Base-by-base conservation (phyloP, 2,329 filamentous ascomycete species). In the Fusarium sp. region DNA sequence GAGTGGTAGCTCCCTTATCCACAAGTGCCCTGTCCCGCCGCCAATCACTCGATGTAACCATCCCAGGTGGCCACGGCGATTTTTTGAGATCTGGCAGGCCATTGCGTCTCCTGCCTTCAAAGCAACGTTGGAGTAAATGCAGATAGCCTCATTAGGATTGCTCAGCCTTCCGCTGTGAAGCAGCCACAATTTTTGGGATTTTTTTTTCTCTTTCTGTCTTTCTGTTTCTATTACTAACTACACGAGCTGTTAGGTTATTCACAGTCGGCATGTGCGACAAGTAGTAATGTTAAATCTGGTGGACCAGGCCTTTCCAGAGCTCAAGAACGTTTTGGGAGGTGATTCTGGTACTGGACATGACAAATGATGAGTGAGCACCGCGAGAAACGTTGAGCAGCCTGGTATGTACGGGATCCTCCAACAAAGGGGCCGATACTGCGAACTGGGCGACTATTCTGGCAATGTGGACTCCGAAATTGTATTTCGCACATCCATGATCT, bases 61-160 rank as follows among this genome's bases (percentile, higher is more conserved):
- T 75, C 69, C 68, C 63, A 75, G 68, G 66, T 65, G 71, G 64
- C 55, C 68, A 59, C 75, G 73, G 76, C 76, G 73, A 78, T 74
- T 78, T 74, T 68, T 54, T 72, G 41, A 78, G 75, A 78, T 78
- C 75, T 78, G 76, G 71, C 75, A 70, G 71, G 70, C 74, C 75
- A 77, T 60, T 70, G 68, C 63, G 74, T 70, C 72, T 68, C 51
- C 53, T 68, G 67, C 63, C 65, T 73, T 69, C 69, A 60, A 68
- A 77, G 63, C 53, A 75, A 65, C 55, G 48, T 71, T 64, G 68
- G 45, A 72, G 57, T 65, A 67, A 65, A 64, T 68, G 64, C 68
- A 68, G 65, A 64, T 73, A 64, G 63, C 66, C 66, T 74, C 68
- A 72, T 65, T 58, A 36, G 68, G 64, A 45, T 61, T 55, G 53